Evolutionary conservation across 345 rosid genomes (phyloP).

Genomic region (Camelina laxa): DNA sequence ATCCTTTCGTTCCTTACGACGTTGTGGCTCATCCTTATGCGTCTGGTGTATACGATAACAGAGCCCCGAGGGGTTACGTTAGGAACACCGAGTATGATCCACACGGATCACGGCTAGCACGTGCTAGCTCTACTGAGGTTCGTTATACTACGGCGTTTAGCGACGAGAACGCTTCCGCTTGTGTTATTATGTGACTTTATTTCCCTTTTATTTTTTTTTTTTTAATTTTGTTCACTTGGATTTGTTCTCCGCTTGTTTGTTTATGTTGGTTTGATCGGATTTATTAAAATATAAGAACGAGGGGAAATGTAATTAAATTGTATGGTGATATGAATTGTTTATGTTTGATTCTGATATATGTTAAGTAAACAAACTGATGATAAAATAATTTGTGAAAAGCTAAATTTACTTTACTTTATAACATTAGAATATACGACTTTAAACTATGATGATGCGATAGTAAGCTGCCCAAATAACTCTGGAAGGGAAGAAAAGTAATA

Average conservation of each 20-base stretch:
- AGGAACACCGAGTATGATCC: constrained; percentile 67
- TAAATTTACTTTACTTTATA: no score
- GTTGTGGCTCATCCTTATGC: constrained; percentile 93
- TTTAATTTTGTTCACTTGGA: background rate
- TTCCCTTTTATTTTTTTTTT: background rate
- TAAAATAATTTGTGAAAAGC: background rate
- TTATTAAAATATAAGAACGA: background rate
- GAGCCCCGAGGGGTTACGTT: constrained; percentile 90
- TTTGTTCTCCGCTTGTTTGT: background rate
- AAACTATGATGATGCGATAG: background rate
- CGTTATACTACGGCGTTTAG: constrained; percentile 96
- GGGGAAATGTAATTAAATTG: background rate
- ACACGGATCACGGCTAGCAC: constrained; percentile 65
- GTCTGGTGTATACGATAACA: constrained; percentile 81
- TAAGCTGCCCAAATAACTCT: constrained; percentile 5
- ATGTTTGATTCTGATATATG: background rate
- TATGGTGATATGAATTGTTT: background rate
- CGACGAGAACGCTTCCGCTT: constrained; percentile 78
- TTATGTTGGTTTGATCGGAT: background rate
- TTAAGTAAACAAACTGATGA: background rate
- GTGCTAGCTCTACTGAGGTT: constrained; percentile 97
- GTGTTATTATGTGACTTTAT: constrained; percentile 63
- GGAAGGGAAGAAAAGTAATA: background rate
- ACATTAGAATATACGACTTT: no score
- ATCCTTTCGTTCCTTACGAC: constrained; percentile 95